phyloP scores from a whole-genome alignment of 257 asterid species.

The Nicotiana paniculata region DNA sequence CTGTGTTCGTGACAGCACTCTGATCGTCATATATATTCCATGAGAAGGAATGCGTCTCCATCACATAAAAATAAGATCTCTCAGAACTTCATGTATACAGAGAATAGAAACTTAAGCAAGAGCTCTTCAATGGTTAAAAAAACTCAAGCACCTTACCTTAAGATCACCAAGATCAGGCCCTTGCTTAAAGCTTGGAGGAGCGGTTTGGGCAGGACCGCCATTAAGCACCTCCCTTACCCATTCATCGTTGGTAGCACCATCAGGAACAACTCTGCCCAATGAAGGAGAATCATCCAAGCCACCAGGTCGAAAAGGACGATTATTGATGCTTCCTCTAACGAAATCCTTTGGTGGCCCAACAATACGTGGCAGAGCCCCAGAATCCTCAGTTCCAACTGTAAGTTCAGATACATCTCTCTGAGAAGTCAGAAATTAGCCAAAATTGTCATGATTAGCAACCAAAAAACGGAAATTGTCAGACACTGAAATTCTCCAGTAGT shows the following conservation, averaged over 20 bases:
- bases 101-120: not conserved
- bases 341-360: conserved; percentile 87
- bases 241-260: conserved; percentile 74
- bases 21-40: conserved; percentile 51
- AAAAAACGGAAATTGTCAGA: not conserved
- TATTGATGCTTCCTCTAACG: conserved; percentile 84
- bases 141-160: conserved; percentile 36
- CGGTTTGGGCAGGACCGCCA: conserved; percentile 66
- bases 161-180: conserved; percentile 83
- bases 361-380: conserved; percentile 86
- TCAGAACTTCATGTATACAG: not conserved
- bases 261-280: conserved; percentile 59
- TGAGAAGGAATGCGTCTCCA: conserved; percentile 54
- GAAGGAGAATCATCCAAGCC: conserved; percentile 60
- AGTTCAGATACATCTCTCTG: conserved; percentile 76
- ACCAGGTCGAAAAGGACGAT: conserved; percentile 91
- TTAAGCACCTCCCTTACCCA: conserved; percentile 77
- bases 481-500: not conserved
- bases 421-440: conserved; percentile 26
- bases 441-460: conserved; percentile 6
- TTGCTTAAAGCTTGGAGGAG: conserved; percentile 73
- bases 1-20: conserved; percentile 27
- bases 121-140: not conserved
- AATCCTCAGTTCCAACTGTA: conserved; percentile 56
- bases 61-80: conserved; percentile 6